Percentiles rank a stretch among this genome's conserved stretches.
Conservation (phyloP, 2,329 filamentous ascomycete genomes). For the Zarea fungicola region DNA sequence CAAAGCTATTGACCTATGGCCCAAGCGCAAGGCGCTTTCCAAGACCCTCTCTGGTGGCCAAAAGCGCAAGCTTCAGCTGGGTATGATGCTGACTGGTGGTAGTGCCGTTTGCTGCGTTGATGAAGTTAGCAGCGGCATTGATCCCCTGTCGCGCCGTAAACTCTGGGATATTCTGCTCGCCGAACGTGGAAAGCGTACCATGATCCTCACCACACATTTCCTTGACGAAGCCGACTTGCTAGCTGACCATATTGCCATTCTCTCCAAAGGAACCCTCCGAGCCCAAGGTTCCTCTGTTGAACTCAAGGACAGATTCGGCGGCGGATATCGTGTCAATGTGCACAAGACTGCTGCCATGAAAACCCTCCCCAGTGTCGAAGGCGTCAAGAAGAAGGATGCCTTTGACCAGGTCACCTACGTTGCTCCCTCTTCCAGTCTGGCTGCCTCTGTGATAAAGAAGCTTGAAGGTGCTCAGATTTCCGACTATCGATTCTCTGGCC, state of each 20-base stretch:
- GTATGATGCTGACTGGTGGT: constrained; percentile 92
- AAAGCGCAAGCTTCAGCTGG: constrained; percentile 85
- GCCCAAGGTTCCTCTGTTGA: constrained; percentile 81
- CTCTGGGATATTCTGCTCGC: constrained; percentile 91
- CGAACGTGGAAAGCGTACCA: constrained; percentile 74
- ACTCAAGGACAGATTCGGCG: constrained; percentile 75
- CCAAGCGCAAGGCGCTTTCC: constrained; percentile 66
- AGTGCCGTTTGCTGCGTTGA: constrained; percentile 86
- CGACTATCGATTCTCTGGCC: constrained; percentile 81
- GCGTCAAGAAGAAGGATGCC: constrained; percentile 50
- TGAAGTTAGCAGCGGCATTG: constrained; percentile 83
- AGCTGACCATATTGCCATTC: constrained; percentile 80
- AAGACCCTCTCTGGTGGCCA: constrained; percentile 84
- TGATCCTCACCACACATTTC: constrained; percentile 89
- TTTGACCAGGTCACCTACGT: constrained; percentile 71
- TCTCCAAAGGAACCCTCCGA: constrained; percentile 78
- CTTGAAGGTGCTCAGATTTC: constrained; percentile 62
- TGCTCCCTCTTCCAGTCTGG: constrained; percentile 62
- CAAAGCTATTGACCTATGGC: constrained; percentile 64
- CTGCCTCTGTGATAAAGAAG: constrained; percentile 63
- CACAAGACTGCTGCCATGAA: constrained; percentile 51
- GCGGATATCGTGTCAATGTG: constrained; percentile 78
- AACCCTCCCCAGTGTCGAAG: constrained; percentile 46
- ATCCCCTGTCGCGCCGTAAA: constrained; percentile 79
- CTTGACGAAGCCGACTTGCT: constrained; percentile 88